These are phyloP conservation scores for Komagataella populi DNA, from an alignment of 805 yeast genomes.

Conservation along the genomic window DNA sequence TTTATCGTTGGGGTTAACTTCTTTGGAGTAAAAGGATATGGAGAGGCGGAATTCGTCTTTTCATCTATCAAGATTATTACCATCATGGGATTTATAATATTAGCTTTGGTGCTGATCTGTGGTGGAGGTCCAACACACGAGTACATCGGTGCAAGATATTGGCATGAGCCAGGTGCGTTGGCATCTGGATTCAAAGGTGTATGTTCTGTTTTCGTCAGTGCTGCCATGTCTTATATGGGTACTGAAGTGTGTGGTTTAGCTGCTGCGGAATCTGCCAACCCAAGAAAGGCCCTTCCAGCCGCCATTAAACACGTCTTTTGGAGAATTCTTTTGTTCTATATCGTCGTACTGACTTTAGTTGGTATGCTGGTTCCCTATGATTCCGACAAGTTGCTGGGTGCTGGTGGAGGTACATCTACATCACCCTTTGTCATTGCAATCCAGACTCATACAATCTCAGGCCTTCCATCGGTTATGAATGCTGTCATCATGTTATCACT, in stretches of 20 bases:
- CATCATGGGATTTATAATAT: conserved; percentile 42
- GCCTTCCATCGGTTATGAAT: conserved; percentile 60
- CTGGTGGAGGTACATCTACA: conserved; percentile 36
- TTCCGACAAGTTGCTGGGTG: conserved; percentile 33
- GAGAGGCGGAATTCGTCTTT: conserved; percentile 53
- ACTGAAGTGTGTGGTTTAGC: conserved; percentile 54
- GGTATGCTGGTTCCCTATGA: conserved; percentile 51
- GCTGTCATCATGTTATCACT: conserved; percentile 64
- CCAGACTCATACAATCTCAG: conserved; percentile 43
- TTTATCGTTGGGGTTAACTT: conserved; percentile 37
- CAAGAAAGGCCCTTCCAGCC: conserved; percentile 45
- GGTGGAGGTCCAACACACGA: conserved; percentile 55
- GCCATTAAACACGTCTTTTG: conserved; percentile 56
- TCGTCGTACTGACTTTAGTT: conserved; percentile 36
- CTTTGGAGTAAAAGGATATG: conserved; percentile 54
- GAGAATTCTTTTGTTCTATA: conserved; percentile 47
- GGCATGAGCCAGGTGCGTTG: conserved; percentile 48
- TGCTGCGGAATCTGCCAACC: conserved; percentile 53
- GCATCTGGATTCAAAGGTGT: conserved; percentile 46
- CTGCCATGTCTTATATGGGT: conserved; percentile 54
- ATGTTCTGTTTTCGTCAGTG: conserved; percentile 49
- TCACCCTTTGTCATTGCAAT: conserved; percentile 73
- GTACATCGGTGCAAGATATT: conserved; percentile 44
- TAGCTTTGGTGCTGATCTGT: conserved; percentile 38
- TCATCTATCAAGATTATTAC: conserved; percentile 42